A percentile compares a stretch with the other conserved stretches of the same genome.
Conservation (phyloP, 2,329 filamentous ascomycete genomes). For the Fusarium pininemorale region DNA sequence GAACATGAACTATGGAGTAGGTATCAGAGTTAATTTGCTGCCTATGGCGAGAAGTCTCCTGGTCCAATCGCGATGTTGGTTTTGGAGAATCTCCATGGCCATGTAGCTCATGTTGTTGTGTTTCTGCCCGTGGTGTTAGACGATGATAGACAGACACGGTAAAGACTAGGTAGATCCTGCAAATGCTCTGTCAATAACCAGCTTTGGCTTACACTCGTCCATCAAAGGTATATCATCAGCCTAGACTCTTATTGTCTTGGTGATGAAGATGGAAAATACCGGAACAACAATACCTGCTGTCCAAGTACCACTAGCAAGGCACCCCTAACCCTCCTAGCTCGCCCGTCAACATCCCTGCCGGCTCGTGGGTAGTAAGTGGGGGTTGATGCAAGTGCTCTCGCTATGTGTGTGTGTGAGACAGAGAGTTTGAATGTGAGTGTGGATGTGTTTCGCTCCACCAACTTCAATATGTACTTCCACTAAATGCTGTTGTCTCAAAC, state of each 20-base stretch:
- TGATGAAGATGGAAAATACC: slow-evolving; percentile 34
- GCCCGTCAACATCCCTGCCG: slow-evolving; percentile 34
- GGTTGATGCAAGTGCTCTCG: slow-evolving; percentile 42
- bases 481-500: slow-evolving; percentile 33
- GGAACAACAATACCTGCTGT: slow-evolving; percentile 31
- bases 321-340: slow-evolving; percentile 2
- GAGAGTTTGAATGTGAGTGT: slow-evolving; percentile 1
- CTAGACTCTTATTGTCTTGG: neutral
- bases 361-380: slow-evolving; percentile 40
- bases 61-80: neutral
- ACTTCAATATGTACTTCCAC: slow-evolving; percentile 1
- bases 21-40: neutral
- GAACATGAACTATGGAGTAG: neutral
- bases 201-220: neutral
- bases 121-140: neutral
- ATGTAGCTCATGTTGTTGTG: neutral
- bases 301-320: slow-evolving; percentile 13
- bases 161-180: neutral
- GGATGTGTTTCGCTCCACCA: slow-evolving; percentile 27
- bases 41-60: neutral
- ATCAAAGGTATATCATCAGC: neutral
- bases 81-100: no score
- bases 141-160: neutral
- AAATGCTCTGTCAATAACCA: neutral
- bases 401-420: neutral